These are phyloP conservation scores for Arthrinium phaeospermum DNA, from an alignment of 2,329 filamentous ascomycete genomes.

Conservation along the genomic window DNA sequence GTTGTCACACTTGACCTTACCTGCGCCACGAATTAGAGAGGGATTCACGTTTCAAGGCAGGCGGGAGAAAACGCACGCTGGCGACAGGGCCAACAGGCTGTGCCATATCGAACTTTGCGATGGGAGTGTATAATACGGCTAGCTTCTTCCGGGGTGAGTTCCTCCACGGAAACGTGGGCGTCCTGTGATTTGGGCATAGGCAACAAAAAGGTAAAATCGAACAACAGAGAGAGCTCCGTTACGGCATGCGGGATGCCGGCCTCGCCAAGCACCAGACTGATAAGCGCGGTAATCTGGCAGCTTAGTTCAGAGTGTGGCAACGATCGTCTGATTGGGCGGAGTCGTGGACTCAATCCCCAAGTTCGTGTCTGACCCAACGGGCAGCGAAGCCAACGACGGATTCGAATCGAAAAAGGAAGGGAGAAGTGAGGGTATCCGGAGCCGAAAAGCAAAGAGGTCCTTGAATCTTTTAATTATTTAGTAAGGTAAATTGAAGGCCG, in stretches of 20 bases:
- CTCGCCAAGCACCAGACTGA: background rate
- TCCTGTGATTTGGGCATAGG: constrained; percentile 39
- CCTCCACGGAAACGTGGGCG: constrained; percentile 52
- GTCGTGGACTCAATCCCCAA: constrained; percentile 6
- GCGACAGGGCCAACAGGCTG: constrained; percentile 70
- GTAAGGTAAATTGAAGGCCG: constrained; percentile 3
- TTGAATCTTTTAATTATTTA: constrained; percentile 12
- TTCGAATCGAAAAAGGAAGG: background rate
- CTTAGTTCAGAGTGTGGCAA: constrained; percentile 12
- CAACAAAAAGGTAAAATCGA: background rate
- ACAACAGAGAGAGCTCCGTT: background rate
- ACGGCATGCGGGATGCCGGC: constrained; percentile 13
- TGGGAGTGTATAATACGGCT: constrained; percentile 73
- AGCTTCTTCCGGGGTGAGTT: constrained; percentile 68
- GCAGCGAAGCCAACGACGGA: background rate
- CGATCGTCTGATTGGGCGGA: constrained; percentile 15
- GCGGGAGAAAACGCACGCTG: constrained; percentile 48
- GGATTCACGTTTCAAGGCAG: background rate
- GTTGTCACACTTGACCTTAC: constrained; percentile 72
- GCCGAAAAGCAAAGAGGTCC: background rate
- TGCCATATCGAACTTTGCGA: constrained; percentile 73
- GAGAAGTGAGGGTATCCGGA: background rate
- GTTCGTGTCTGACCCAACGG: constrained; percentile 6
- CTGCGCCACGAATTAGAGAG: background rate
- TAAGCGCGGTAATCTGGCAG: constrained; percentile 2